Evolutionary conservation across 108 stramenopile genomes (phyloP).

Genomic region (Pseudonitzschia multistriata): DNA sequence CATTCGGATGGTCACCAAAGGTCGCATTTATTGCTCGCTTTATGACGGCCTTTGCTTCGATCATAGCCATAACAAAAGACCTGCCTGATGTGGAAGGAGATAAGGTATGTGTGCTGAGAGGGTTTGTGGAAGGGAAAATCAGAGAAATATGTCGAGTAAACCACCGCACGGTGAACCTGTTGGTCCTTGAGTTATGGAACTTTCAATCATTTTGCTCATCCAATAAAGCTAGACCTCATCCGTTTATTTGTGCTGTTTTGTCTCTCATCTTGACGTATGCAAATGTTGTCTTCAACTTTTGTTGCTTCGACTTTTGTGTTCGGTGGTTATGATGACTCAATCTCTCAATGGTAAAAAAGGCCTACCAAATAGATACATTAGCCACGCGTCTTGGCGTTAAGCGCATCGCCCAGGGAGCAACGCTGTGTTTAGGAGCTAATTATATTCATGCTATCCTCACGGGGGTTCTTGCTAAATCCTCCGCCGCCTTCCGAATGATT

Average conservation of each 20-base stretch:
- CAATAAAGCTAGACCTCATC: neutral
- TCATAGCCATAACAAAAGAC: slow-evolving; percentile 96
- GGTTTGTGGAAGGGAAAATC: neutral
- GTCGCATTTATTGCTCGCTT: slow-evolving; percentile 93
- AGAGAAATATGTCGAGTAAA: too few relatives aligned
- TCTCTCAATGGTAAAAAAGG: slow-evolving; percentile 22
- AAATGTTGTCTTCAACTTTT: neutral
- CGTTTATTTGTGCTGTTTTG: neutral
- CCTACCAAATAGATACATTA: slow-evolving; percentile 86
- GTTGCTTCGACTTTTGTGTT: neutral
- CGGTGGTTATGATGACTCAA: neutral
- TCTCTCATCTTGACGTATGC: neutral
- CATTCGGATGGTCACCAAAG: slow-evolving; percentile 92
- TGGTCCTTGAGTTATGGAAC: neutral
- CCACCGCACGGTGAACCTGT: too few relatives aligned
- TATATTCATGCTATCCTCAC: slow-evolving; percentile 87
- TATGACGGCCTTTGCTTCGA: slow-evolving; percentile 93
- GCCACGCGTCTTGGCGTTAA: slow-evolving; percentile 85
- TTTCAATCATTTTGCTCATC: neutral
- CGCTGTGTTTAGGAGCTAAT: slow-evolving; percentile 71
- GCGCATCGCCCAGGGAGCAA: slow-evolving; percentile 84
- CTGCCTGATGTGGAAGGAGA: slow-evolving; percentile 95
- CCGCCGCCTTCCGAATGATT: slow-evolving; percentile 68
- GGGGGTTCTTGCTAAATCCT: slow-evolving; percentile 48
- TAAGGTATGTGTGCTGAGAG: slow-evolving; percentile 38